These are phyloP conservation scores for Apium graveolens DNA, from an alignment of 129 eudicot genomes.

Conservation along the genomic window DNA sequence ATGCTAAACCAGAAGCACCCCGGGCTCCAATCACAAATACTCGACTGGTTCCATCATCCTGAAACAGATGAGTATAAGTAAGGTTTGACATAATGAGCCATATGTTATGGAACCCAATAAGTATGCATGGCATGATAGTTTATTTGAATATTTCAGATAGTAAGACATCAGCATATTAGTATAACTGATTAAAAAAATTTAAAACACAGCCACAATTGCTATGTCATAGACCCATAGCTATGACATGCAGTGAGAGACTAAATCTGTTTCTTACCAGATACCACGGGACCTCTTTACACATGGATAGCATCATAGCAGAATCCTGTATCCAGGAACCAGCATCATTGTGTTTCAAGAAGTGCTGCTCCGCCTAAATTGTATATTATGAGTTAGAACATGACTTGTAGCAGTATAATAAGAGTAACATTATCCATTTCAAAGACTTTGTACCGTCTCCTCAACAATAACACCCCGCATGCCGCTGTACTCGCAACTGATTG, in stretches of 20 bases:
- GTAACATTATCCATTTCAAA: neutral
- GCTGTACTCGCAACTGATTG: constrained; percentile 81
- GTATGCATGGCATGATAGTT: neutral
- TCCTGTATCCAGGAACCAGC: constrained; percentile 99
- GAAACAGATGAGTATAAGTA: constrained; percentile 6
- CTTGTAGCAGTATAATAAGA: neutral
- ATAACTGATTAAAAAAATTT: neutral
- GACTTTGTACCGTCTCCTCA: constrained; percentile 73
- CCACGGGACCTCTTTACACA: constrained; percentile 96
- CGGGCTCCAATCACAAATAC: constrained; percentile 91
- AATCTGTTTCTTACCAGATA: constrained; percentile 52
- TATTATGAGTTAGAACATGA: neutral
- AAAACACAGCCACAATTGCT: neutral
- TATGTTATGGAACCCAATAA: neutral
- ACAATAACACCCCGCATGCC: constrained; percentile 92
- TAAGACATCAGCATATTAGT: neutral
- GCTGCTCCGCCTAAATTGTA: constrained; percentile 72
- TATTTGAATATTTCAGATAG: neutral
- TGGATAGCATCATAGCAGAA: constrained; percentile 83
- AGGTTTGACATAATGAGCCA: neutral
- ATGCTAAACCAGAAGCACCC: constrained; percentile 84
- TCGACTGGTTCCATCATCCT: constrained; percentile 96
- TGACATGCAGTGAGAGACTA: neutral
- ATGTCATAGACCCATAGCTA: neutral
- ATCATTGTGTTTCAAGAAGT: constrained; percentile 95